Evolutionary conservation across 2,329 filamentous ascomycete genomes (phyloP).

Genomic region (Cladophialophora exuberans): DNA sequence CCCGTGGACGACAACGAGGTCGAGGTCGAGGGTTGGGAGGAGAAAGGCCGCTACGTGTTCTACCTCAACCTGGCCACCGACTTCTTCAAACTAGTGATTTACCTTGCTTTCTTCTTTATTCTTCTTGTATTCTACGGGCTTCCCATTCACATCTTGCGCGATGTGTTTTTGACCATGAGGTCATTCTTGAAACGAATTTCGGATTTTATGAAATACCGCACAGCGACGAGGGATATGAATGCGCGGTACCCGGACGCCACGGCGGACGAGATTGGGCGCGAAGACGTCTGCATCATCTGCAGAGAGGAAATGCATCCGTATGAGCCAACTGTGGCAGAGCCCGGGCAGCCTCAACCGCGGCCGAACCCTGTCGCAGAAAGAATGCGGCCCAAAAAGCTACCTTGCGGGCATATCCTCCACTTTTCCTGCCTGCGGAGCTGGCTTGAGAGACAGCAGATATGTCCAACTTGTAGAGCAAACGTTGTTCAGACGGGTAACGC

Average conservation of each 20-base stretch:
- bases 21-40: constrained; percentile 94
- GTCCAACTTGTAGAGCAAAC: constrained; percentile 86
- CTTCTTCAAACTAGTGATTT: constrained; percentile 87
- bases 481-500: constrained; percentile 56
- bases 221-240: constrained; percentile 93
- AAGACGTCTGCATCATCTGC: constrained; percentile 97
- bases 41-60: constrained; percentile 90
- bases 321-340: constrained; percentile 54
- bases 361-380: constrained; percentile 69
- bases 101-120: constrained; percentile 89
- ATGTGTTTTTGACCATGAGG: constrained; percentile 89
- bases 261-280: constrained; percentile 77
- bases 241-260: constrained; percentile 87
- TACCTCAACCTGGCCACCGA: constrained; percentile 86
- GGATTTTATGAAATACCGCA: constrained; percentile 86
- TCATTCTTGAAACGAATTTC: constrained; percentile 89
- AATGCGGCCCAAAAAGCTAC: constrained; percentile 88
- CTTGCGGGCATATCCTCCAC: constrained; percentile 93
- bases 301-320: constrained; percentile 92
- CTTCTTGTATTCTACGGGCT: constrained; percentile 92
- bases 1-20: constrained; percentile 85
- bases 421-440: constrained; percentile 94
- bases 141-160: constrained; percentile 94
- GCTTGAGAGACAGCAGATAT: constrained; percentile 96
- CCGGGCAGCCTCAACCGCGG: constrained; percentile 38